Evolutionary conservation across 192 early-diverging fungal genomes (phyloP), one percentile per base, ranked within the genome.

Genomic region (Backusella morwellensis): DNA sequence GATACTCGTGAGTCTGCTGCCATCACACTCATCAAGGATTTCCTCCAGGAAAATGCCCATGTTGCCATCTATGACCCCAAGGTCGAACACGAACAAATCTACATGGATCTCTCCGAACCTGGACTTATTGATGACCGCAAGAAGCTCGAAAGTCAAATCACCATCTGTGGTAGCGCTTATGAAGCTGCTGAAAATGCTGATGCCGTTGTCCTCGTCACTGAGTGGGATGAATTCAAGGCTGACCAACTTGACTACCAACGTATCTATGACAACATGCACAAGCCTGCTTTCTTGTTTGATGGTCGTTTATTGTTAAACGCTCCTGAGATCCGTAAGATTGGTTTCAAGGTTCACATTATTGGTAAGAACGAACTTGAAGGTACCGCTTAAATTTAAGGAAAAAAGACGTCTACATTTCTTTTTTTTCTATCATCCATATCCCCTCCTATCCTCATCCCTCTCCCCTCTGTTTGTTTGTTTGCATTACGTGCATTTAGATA

Each of bases 1-100:
- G 97, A 98, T 85, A 93, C 97, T 35, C 89, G 97, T 70, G 95
- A 97, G 85, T 93, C 93, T 42, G 93, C 97, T 35, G 95, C 97
- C n/a, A 96, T 95, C 52, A 90, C 88, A 2, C 83, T 98, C 35
- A 90, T 92, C 81, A 90, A 93, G 77, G 86, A 92, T 70, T 90
- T 97, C 63, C 85, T 98, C 67, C 85, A 92, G 77, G 92, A 93
- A 73, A 91, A 89, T 29, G 95, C 96, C 14, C 79, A 83, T 35
- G 77, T 98, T 73, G 81, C 85, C 29, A 87, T 98, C 68, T 98
- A 95, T 82, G 97, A 98, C 77, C 97, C 97, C 52, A 96, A 97
- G 88, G 97, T 97, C 9, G 82, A 84, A 42, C 82, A 78, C 32
- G 82, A 88, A 72, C 93, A 95, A 78, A 94, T 97, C 42, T 82